A percentile compares a stretch with the other conserved stretches of the same genome.
phyloP scores from a whole-genome alignment of 169 alveolate genomes.

The Plasmodium gallinaceum region DNA sequence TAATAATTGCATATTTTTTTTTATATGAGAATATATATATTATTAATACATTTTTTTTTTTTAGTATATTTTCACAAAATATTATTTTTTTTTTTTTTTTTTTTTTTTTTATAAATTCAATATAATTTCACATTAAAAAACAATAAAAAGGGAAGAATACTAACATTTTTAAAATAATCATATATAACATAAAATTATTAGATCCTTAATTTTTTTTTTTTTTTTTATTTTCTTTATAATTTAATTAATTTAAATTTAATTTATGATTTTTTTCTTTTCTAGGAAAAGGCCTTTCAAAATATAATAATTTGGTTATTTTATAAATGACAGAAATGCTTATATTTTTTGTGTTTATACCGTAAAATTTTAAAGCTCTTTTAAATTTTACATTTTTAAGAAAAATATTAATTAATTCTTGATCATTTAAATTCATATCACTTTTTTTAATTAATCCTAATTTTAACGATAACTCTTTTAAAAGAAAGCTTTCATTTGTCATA shows the following conservation, averaged over 20 bases:
- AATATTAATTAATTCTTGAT: conserved; percentile 32
- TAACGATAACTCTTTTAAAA: conserved; percentile 31
- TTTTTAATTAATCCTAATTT: conserved; percentile 48
- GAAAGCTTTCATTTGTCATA: conserved; percentile 9
- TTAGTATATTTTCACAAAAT: not conserved
- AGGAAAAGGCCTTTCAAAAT: conserved; percentile 74
- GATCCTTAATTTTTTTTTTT: not conserved
- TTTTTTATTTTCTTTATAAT: not conserved
- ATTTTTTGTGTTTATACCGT: conserved; percentile 38
- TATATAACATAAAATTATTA: not conserved
- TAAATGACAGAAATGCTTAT: conserved; percentile 59
- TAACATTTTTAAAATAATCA: not conserved
- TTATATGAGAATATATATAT: not conserved
- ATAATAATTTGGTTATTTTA: conserved; percentile 69
- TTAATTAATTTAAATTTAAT: conserved; percentile 24
- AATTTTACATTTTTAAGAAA: conserved; percentile 43
- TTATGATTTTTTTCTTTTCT: conserved; percentile 42
- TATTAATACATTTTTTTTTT: not conserved
- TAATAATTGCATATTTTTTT: not conserved
- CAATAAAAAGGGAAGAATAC: not conserved
- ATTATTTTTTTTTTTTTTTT: not conserved
- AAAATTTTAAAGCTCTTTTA: conserved; percentile 56
- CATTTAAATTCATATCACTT: conserved; percentile 36
- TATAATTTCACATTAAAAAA: not conserved
- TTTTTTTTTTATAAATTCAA: not conserved